Evolutionary conservation across 495 filamentous ascomycete species (phyloP), one percentile per base, ranked within the genome.

Genomic region (Jackrogersella multiformis): DNA sequence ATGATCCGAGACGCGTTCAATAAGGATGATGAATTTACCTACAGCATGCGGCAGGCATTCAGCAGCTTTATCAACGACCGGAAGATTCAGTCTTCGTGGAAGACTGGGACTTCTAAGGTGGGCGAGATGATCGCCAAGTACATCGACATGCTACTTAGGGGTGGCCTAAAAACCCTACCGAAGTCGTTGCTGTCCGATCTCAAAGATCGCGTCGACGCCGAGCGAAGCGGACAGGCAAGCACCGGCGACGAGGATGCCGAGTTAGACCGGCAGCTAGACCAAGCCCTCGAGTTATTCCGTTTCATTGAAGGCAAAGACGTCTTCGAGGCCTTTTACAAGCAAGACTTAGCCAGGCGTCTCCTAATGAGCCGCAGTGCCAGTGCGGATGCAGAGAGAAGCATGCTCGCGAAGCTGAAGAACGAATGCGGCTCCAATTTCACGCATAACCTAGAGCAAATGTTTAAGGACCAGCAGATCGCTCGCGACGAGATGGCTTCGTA

Each of bases 41-140:
- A 93, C 71, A 87, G 81, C 28, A 79, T 98, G 30, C 84, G 95
- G 10, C 92, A 97, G 73, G 85, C 91, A 1, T 98, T 98, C 71
- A 88, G 90, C 35, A 79, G 79, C 1, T 97, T 98, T 72, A 96
- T 99, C 82, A 99, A 99, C 74, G 86, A 91, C 74, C 86, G 84
- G 6, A 90, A 88, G 77, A 89, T 87, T 46, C 82, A 84, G 13
- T 81, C 86, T 15, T 85, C 85, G 1, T 92, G 90, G 81, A 86
- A 87, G 36, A 91, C 91, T 3, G 88, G 91, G 65, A 96, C 96
- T 56, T 90, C 92, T 7, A 97, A 96, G 80, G 91, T 96, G 6
- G 95, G 94, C 28, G 95, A 99, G 78, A 96, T 97, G 94, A 96
- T 98, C 60, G 95, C 95, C 12, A 98, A 97, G 77, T 93, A 97